These are phyloP conservation scores for Fagus sylvatica DNA, from an alignment of 306 rosid genomes.

Conservation along the genomic window DNA sequence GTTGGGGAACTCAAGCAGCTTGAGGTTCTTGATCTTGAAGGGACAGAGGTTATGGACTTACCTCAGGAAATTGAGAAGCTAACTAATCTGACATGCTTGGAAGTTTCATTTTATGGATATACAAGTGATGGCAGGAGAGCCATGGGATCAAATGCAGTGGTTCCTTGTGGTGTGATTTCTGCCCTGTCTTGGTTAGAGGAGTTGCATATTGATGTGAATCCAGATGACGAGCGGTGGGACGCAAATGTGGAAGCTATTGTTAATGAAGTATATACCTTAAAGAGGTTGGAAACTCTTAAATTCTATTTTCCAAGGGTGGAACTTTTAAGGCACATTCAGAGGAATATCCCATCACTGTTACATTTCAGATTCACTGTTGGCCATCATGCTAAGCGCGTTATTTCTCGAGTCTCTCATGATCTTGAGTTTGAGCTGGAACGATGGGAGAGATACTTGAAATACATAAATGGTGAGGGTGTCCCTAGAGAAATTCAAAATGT, in stretches of 20 bases:
- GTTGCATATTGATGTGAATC: constrained; percentile 16
- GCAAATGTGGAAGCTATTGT: background rate
- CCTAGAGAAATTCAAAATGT: background rate
- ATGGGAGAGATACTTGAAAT: background rate
- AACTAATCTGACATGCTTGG: background rate
- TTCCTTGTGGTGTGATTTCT: constrained; percentile 2
- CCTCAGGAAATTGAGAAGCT: background rate
- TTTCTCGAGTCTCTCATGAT: background rate
- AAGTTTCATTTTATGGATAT: background rate
- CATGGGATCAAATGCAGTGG: background rate
- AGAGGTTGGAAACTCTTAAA: background rate
- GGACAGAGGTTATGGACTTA: background rate
- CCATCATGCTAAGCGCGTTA: background rate
- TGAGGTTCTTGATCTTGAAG: constrained; percentile 1
- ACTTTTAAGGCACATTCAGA: background rate
- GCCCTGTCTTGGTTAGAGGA: background rate
- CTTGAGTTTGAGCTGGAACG: constrained; percentile 2
- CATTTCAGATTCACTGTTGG: background rate
- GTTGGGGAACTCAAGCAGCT: background rate
- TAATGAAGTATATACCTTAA: background rate
- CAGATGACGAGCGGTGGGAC: constrained; percentile 9
- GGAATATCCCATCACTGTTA: no score
- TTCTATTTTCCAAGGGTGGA: constrained; percentile 6
- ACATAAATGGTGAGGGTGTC: background rate
- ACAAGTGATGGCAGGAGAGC: background rate